Base-by-base conservation (phyloP, 2,329 filamentous ascomycete genomes). In the Fusarium aywerte region DNA sequence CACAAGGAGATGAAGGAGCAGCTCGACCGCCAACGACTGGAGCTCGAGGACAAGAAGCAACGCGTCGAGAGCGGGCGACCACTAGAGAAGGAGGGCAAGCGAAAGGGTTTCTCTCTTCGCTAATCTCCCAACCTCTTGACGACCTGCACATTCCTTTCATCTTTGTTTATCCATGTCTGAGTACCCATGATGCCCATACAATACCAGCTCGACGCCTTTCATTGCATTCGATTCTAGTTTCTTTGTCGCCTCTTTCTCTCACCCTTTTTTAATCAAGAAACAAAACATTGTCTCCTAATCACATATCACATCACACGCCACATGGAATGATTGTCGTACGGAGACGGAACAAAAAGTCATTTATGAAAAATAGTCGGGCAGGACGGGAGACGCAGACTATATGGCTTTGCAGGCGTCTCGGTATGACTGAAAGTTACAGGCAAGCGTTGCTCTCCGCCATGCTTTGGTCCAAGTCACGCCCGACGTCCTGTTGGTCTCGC, bases 1-100 rank as follows among this genome's bases (percentile, higher is more conserved):
- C 96, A 99, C 85, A 90, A 95, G 79, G 96, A 99, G 85, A 99
- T 99, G 96, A 99, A 98, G 87, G 96, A 99, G 79, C 95, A 98
- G 81, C 89, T 99, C 75, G 96, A 99, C 77, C 90, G 94, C 78
- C 95, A 98, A 85, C 90, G 94, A 79, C 82, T 88, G 80, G 96
- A 99, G 81, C 88, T 99, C 77, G 96, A 99, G 80, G 96, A 99
- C 84, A 99, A 98, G 92, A 99, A 99, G 86, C 81, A 88, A 71
- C 90, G 96, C 76, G 86, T 99, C 83, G 96, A 99, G 82, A 97
- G 91, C 79, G 96, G 96, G 77, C 88, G 96, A 79, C 96, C 96
- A 69, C 83, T 98, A 83, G 96, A 98, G 84, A 94, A 98, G 85
- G 95, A 98, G 86, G 90, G 90, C 83, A 97, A 97, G 91, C 92